These are phyloP conservation scores for Peziza echinospora DNA, from an alignment of 495 filamentous ascomycete species.

Conservation along the genomic window DNA sequence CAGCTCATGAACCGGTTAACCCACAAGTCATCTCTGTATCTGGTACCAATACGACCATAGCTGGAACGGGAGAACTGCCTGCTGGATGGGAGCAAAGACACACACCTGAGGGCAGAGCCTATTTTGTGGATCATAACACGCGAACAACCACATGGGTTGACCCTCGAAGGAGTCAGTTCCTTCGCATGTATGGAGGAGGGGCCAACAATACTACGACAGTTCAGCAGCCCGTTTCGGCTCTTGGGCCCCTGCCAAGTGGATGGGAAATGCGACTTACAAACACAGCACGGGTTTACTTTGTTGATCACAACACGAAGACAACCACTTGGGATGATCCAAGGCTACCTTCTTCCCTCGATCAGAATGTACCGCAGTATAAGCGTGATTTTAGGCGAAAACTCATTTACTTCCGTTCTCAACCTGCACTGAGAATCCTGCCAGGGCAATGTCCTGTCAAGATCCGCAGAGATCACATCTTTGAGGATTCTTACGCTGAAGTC, in stretches of 20 bases:
- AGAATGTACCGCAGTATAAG: constrained; percentile 98
- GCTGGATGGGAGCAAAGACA: constrained; percentile 90
- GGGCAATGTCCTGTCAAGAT: constrained; percentile 98
- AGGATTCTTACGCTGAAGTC: constrained; percentile 96
- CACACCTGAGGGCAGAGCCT: constrained; percentile 81
- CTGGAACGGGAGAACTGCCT: constrained; percentile 85
- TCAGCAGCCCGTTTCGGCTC: constrained; percentile 90
- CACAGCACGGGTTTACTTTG: constrained; percentile 93
- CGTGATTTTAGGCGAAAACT: constrained; percentile 93
- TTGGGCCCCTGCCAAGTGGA: constrained; percentile 88
- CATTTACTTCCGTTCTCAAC: constrained; percentile 98
- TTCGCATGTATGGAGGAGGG: constrained; percentile 86
- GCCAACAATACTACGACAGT: constrained; percentile 44
- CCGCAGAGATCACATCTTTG: constrained; percentile 85
- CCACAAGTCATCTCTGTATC: constrained; percentile 54
- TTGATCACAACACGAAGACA: constrained; percentile 98
- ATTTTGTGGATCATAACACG: constrained; percentile 99
- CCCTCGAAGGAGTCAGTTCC: constrained; percentile 90
- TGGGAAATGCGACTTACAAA: constrained; percentile 99
- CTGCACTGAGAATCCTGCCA: constrained; percentile 79
- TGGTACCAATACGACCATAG: constrained; percentile 83
- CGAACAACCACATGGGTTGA: constrained; percentile 99
- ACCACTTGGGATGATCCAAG: constrained; percentile 99
- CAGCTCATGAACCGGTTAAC: constrained; percentile 28
- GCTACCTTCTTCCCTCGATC: constrained; percentile 83